phyloP scores from a whole-genome alignment of 75 land plant species.

The Picea sitchensis region DNA sequence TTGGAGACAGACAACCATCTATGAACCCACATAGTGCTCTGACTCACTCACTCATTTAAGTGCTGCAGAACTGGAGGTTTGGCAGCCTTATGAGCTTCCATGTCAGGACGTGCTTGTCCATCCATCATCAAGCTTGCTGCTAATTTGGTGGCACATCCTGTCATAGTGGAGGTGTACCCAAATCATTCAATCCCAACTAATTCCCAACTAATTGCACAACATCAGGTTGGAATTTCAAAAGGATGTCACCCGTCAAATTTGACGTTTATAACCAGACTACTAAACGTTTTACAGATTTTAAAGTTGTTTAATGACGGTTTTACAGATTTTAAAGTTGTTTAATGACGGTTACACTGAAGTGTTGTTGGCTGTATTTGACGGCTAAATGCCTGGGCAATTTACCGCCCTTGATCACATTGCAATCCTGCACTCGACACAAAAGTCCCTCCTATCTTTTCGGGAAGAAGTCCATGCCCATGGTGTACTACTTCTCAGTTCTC shows the following conservation, averaged over 20 bases:
- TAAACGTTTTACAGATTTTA: too few relatives aligned
- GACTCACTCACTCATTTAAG: slow-evolving; percentile 4
- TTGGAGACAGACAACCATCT: slow-evolving; percentile 9
- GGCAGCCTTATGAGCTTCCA: slow-evolving; percentile 8
- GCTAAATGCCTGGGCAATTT: too few relatives aligned
- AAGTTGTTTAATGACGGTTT: too few relatives aligned
- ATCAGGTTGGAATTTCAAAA: too few relatives aligned
- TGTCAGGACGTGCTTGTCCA: neutral
- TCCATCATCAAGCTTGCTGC: neutral
- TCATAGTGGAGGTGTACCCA: slow-evolving; percentile 3
- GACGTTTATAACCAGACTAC: too few relatives aligned
- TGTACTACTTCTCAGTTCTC: neutral
- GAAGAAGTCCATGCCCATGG: neutral
- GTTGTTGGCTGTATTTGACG: too few relatives aligned
- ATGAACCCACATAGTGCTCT: slow-evolving; percentile 5
- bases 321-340: too few relatives aligned
- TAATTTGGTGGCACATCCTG: slow-evolving; percentile 3
- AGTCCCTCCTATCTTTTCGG: slow-evolving; percentile 8
- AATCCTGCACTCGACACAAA: neutral
- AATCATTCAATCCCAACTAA: neutral
- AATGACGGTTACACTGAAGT: too few relatives aligned
- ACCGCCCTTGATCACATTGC: too few relatives aligned
- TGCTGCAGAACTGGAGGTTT: slow-evolving; percentile 6
- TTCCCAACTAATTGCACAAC: too few relatives aligned
- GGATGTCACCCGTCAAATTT: too few relatives aligned